Evolutionary conservation across 2,329 filamentous ascomycete genomes (phyloP).

Genomic region (Fusarium abutilonis): DNA sequence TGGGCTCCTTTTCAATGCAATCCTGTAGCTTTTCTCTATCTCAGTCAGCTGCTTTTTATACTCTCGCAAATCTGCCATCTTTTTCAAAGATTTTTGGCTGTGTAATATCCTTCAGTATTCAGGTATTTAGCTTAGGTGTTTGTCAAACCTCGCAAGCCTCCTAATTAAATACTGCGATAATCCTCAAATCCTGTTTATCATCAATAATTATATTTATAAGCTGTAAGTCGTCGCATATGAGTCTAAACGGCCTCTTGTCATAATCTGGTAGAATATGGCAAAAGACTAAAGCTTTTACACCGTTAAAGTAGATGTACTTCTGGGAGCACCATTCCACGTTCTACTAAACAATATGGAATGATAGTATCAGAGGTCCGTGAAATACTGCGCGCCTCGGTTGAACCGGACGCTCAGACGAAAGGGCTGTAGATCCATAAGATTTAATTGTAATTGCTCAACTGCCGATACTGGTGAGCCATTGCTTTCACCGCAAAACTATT

Average conservation of each 20-base stretch:
- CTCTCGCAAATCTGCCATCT: constrained; percentile 5
- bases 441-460: too few species aligned
- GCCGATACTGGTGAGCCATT: too few species aligned
- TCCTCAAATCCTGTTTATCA: constrained; percentile 12
- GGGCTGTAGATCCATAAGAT: too few species aligned
- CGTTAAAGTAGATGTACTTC: constrained; percentile 11
- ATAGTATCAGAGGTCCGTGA: too few species aligned
- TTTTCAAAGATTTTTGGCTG: constrained; percentile 6
- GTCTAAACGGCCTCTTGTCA: constrained; percentile 5
- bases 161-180: constrained; percentile 13
- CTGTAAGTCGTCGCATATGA: constrained; percentile 10
- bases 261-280: neutral
- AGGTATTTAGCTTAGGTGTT: constrained; percentile 6
- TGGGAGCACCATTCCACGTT: too few species aligned
- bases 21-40: constrained; percentile 7
- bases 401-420: too few species aligned
- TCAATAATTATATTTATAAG: constrained; percentile 12
- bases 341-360: too few species aligned
- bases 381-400: too few species aligned
- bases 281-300: constrained; percentile 8
- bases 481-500: neutral
- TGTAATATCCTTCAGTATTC: constrained; percentile 5
- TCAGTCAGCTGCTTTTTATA: neutral
- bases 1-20: constrained; percentile 3
- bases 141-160: constrained; percentile 8